A percentile compares a stretch with the other conserved stretches of the same genome.
These are phyloP conservation scores for Casaregolazyma suthepensis DNA, from an alignment of 1,139 yeast genomes.

Conservation along the genomic window DNA sequence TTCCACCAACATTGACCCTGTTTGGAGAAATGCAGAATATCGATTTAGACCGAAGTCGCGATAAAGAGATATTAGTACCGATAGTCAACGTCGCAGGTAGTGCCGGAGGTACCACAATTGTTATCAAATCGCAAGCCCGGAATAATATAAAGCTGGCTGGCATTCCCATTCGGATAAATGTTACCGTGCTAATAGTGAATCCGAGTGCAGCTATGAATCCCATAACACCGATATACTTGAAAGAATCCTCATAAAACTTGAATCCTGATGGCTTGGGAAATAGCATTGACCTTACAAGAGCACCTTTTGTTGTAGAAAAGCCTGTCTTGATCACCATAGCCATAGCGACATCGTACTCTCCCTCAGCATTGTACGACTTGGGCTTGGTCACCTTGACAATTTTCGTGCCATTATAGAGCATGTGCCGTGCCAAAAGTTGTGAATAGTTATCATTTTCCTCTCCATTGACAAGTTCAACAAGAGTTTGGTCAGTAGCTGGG, in stretches of 20 bases:
- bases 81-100: constrained; percentile 95
- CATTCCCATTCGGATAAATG: constrained; percentile 71
- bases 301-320: constrained; percentile 93
- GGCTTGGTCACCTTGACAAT: constrained; percentile 73
- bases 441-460: constrained; percentile 1
- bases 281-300: constrained; percentile 87
- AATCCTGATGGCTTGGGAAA: constrained; percentile 94
- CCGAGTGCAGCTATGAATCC: constrained; percentile 78
- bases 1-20: constrained; percentile 90
- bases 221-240: constrained; percentile 94
- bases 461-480: constrained; percentile 39
- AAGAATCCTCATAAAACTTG: constrained; percentile 89
- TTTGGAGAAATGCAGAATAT: constrained; percentile 92
- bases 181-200: constrained; percentile 73
- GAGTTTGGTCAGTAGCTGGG: constrained; percentile 58
- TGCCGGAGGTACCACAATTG: constrained; percentile 98
- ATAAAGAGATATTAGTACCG: constrained; percentile 88
- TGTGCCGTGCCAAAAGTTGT: constrained; percentile 55
- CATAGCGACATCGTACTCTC: constrained; percentile 53
- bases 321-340: constrained; percentile 90
- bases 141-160: constrained; percentile 65
- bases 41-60: constrained; percentile 58
- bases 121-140: constrained; percentile 86
- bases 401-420: constrained; percentile 81
- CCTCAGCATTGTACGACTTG: constrained; percentile 40